Evolutionary conservation across 768 basidiomycete genomes (phyloP).

Genomic region (Cubamyces lactineus): DNA sequence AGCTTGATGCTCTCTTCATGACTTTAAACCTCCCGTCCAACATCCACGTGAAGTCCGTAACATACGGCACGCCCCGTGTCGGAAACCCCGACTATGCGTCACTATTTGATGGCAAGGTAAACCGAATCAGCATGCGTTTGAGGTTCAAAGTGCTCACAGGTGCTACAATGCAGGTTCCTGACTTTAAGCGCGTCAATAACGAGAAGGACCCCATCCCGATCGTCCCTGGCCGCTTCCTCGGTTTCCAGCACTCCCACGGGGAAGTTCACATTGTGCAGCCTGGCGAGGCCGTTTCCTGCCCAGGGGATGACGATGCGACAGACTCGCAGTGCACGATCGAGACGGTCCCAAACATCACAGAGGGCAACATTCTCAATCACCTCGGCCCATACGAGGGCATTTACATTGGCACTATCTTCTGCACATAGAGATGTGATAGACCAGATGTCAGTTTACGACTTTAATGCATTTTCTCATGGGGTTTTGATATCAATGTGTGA

Average conservation of each 20-base stretch:
- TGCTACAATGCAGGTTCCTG: slow-evolving; percentile 25
- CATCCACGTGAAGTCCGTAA: slow-evolving; percentile 45
- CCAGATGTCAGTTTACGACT: not conserved
- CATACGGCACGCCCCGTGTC: slow-evolving; percentile 56
- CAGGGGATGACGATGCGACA: slow-evolving; percentile 57
- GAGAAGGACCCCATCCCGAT: slow-evolving; percentile 55
- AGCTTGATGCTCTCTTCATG: slow-evolving; percentile 38
- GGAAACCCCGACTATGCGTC: slow-evolving; percentile 45
- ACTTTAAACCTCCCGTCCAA: slow-evolving; percentile 34
- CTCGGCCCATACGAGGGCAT: slow-evolving; percentile 61
- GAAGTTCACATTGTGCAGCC: slow-evolving; percentile 54
- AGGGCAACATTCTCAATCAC: slow-evolving; percentile 56
- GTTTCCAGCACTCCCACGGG: slow-evolving; percentile 54
- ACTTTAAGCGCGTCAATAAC: slow-evolving; percentile 38
- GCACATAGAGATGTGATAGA: slow-evolving; percentile 18
- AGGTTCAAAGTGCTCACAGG: slow-evolving; percentile 28
- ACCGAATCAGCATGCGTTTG: not conserved
- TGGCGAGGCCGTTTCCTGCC: slow-evolving; percentile 42
- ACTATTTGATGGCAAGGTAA: slow-evolving; percentile 49
- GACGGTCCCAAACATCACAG: slow-evolving; percentile 57
- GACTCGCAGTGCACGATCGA: slow-evolving; percentile 56
- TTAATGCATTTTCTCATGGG: not conserved
- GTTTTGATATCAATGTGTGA: too few species aligned
- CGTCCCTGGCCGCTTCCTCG: slow-evolving; percentile 53
- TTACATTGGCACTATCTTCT: slow-evolving; percentile 53